Conservation (phyloP, 106 monocot genomes). For the Narthecium ossifragum region DNA sequence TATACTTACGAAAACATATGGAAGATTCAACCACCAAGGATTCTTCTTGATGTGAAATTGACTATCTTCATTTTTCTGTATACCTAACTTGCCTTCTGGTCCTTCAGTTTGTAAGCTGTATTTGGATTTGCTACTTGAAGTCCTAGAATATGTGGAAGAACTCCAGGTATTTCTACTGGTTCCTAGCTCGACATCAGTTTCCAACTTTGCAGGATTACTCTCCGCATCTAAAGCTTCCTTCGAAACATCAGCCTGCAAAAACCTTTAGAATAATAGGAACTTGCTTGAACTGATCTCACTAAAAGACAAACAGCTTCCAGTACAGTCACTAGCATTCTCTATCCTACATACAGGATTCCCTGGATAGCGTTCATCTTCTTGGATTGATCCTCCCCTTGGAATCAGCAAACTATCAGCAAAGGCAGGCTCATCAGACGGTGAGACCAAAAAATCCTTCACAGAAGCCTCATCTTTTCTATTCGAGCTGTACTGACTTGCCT, state of each 20-base stretch:
- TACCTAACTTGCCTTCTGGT: not conserved
- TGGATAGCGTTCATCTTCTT: not conserved
- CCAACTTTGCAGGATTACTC: too few species aligned
- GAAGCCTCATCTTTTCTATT: not conserved
- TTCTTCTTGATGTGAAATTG: not conserved
- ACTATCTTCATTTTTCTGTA: conserved; percentile 1
- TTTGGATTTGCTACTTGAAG: not conserved
- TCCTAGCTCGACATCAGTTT: too few species aligned
- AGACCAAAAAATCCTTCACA: not conserved
- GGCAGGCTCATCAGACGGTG: not conserved
- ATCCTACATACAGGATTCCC: not conserved
- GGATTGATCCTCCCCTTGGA: not conserved
- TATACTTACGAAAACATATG: conserved; percentile 50
- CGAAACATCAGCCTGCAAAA: not conserved
- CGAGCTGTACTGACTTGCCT: not conserved
- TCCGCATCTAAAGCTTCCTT: not conserved
- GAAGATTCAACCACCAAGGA: conserved; percentile 59
- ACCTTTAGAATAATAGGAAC: too few species aligned
- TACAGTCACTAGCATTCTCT: not conserved
- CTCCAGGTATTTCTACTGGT: too few species aligned
- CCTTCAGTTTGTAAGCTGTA: not conserved
- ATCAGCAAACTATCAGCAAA: not conserved
- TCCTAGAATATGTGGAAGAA: not conserved
- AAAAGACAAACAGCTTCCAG: not conserved
- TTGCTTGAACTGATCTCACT: too few species aligned